Evolutionary conservation across 2,329 filamentous ascomycete species (phyloP), one percentile per base, ranked within the genome.

Genomic region (Drechmeria coniospora): DNA sequence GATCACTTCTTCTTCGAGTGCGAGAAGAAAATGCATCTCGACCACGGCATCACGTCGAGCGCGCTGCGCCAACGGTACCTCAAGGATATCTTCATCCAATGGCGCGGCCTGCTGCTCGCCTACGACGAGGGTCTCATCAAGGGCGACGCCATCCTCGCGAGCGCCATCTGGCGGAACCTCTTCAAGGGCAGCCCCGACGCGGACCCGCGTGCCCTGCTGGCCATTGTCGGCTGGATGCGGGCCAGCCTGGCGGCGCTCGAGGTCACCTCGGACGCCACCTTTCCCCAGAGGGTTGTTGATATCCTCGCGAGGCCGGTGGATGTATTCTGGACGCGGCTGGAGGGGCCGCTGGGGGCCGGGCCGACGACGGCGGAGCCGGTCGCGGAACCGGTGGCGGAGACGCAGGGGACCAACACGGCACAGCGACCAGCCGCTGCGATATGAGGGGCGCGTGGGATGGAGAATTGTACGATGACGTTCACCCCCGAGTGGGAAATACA

Each of bases 1-100:
- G 86, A 98, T 57, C 84, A 95, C 54, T 94, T 92, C 64, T 95
- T 87, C 63, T 82, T 81, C 59, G 76, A 80, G 44, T 80, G 79
- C 44, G 82, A 92, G 59, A 75, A 79, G 51, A 70, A 74, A 45
- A 87, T 92, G 71, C 79, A 80, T 35, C 62, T 79, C 36, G 70
- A 76, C 49, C 87, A 93, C 62, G 76, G 76, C 39, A 65, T 77
- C 53, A 56, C 57, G 17, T 69, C 69, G 33, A 60, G 64, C 29
- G 59, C 59, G 16, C 57, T 74, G 38, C 65, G 74, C 21, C 69
- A 75, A 50, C 65, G 64, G 36, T 75, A 76, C 52, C 64, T 79
- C 29, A 93, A 94, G 54, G 87, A 95, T 51, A 66, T 94, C 33
- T 95, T 90, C 44, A 64, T 84, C 33, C 84, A 93, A 56, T 98